These are phyloP conservation scores for Ustilago esculenta DNA, from an alignment of 1,284 basidiomycete species.

Conservation along the genomic window DNA sequence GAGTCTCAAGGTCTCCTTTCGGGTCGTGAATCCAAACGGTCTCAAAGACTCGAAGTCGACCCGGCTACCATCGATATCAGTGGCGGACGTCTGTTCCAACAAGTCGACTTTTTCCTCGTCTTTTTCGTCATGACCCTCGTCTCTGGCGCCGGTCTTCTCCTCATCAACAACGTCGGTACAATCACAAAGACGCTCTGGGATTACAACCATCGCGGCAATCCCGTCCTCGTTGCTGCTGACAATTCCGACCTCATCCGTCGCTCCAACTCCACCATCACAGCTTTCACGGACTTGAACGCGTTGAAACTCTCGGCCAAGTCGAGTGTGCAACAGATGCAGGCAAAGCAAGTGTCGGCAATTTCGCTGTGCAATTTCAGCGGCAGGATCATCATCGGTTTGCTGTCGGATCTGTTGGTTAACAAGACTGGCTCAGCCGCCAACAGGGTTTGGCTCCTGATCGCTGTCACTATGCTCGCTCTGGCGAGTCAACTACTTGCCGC, in stretches of 20 bases:
- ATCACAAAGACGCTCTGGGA: conserved; percentile 86
- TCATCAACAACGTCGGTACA: conserved; percentile 94
- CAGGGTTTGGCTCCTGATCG: conserved; percentile 58
- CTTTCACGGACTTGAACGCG: conserved; percentile 8
- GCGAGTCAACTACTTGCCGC: conserved; percentile 60
- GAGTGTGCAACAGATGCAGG: conserved; percentile 79
- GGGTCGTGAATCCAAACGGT: conserved; percentile 23
- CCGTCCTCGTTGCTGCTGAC: conserved; percentile 16
- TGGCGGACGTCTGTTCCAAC: conserved; percentile 70
- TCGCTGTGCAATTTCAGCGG: conserved; percentile 86
- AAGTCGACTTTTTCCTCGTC: conserved; percentile 79
- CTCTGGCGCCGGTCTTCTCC: conserved; percentile 88
- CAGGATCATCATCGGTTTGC: conserved; percentile 80
- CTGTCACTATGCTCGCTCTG: conserved; percentile 57
- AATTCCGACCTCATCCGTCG: conserved; percentile 6
- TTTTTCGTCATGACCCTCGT: conserved; percentile 79
- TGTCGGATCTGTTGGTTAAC: conserved; percentile 73
- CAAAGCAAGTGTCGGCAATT: conserved; percentile 77
- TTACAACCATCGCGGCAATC: conserved; percentile 70
- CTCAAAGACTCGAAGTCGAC: background rate
- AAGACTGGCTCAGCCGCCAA: conserved; percentile 27
- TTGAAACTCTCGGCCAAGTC: conserved; percentile 73
- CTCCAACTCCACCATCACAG: too few relatives aligned
- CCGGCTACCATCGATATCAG: conserved; percentile 68
- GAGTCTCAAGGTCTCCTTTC: conserved; percentile 32